Percentiles rank a stretch among this genome's conserved stretches.
Evolutionary conservation across 257 asterid species (phyloP).

Genomic region (Solanum bulbocastanum): DNA sequence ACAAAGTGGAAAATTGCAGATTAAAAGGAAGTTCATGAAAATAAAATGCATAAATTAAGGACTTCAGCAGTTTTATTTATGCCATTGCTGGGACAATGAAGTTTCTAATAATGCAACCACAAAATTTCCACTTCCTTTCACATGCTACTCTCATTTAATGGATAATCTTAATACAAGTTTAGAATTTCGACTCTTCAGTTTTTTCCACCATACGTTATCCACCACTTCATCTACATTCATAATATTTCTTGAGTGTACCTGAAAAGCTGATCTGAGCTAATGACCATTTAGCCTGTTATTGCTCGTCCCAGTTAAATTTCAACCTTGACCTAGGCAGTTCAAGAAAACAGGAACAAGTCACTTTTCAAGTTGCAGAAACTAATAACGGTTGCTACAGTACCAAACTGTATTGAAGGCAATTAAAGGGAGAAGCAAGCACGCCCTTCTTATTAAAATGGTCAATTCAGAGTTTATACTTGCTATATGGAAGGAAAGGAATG

Average conservation of each 20-base stretch:
- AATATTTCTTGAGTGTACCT: neutral
- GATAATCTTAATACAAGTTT: neutral
- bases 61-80: neutral
- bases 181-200: neutral
- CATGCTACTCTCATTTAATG: neutral
- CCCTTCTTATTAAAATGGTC: neutral
- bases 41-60: neutral
- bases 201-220: neutral
- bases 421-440: neutral
- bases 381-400: neutral
- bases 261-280: neutral
- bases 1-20: neutral
- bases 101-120: neutral
- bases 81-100: neutral
- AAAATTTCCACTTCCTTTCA: neutral
- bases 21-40: neutral
- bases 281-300: neutral
- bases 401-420: neutral
- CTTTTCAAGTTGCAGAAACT: neutral
- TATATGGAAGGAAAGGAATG: neutral
- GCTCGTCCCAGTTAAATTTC: neutral
- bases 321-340: neutral
- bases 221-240: neutral
- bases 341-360: neutral
- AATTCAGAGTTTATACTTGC: neutral